These are phyloP conservation scores for Paxillus rubicundulus DNA, from an alignment of 768 basidiomycete species.

Conservation along the genomic window DNA sequence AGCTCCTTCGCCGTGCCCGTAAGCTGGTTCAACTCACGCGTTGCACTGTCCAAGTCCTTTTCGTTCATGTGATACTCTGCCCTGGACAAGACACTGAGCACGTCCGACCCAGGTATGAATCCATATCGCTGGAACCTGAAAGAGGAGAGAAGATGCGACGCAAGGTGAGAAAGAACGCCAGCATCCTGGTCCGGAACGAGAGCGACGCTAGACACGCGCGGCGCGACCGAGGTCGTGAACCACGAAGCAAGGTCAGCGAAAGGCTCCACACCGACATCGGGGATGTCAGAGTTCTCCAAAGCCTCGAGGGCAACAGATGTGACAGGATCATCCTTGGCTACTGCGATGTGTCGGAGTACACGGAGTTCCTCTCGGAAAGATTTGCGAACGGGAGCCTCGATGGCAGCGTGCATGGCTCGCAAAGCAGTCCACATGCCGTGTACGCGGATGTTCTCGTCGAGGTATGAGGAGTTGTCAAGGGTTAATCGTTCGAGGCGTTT, in stretches of 20 bases:
- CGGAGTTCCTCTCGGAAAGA: slow-evolving; percentile 92
- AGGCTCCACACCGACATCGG: slow-evolving; percentile 82
- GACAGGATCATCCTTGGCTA: slow-evolving; percentile 68
- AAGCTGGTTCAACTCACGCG: slow-evolving; percentile 90
- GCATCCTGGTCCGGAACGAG: slow-evolving; percentile 90
- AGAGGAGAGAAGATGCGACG: slow-evolving; percentile 71
- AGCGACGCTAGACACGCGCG: slow-evolving; percentile 83
- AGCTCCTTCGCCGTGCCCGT: slow-evolving; percentile 75
- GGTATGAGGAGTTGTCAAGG: slow-evolving; percentile 83
- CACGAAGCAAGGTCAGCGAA: slow-evolving; percentile 88
- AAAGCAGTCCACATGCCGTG: slow-evolving; percentile 93
- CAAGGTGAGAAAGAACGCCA: slow-evolving; percentile 82
- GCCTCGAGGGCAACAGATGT: slow-evolving; percentile 64
- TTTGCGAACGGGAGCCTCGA: slow-evolving; percentile 63
- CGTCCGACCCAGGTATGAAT: slow-evolving; percentile 69
- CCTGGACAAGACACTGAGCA: slow-evolving; percentile 80
- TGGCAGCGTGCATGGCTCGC: slow-evolving; percentile 69
- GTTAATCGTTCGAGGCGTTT: slow-evolving; percentile 91
- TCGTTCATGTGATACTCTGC: slow-evolving; percentile 88
- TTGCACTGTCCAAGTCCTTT: slow-evolving; percentile 81
- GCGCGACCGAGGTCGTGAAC: slow-evolving; percentile 82
- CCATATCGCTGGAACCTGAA: slow-evolving; percentile 82
- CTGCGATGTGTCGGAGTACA: slow-evolving; percentile 70
- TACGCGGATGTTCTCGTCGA: slow-evolving; percentile 90
- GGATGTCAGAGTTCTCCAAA: slow-evolving; percentile 68